phyloP scores from a whole-genome alignment of 2,329 filamentous ascomycete genomes.

The Allantophomopsis cytisporea region DNA sequence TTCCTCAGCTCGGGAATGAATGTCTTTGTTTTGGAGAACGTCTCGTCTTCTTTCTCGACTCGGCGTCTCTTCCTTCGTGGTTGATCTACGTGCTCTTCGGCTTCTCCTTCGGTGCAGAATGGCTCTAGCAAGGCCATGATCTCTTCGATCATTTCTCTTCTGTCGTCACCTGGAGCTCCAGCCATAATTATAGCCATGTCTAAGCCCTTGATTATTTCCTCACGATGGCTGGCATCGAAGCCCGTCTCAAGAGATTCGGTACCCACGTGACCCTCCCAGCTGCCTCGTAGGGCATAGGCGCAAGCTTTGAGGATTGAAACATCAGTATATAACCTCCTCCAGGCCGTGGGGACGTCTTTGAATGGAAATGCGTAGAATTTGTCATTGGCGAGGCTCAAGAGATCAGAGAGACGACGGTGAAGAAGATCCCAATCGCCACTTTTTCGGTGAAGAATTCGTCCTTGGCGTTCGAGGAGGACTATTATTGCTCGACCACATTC shows the following conservation, averaged over 20 bases:
- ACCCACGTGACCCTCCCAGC: conserved; percentile 5
- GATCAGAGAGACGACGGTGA: conserved; percentile 32
- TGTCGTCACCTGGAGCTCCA: conserved; percentile 5
- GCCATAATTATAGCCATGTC: conserved; percentile 20
- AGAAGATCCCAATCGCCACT: conserved; percentile 1
- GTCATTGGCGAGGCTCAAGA: conserved; percentile 43
- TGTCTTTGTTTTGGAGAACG: conserved; percentile 9
- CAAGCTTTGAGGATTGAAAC: conserved; percentile 51
- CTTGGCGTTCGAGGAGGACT: neutral
- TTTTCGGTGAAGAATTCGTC: neutral
- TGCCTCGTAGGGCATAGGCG: conserved; percentile 13
- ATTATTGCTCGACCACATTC: neutral
- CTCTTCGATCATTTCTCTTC: conserved; percentile 27
- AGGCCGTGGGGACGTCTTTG: conserved; percentile 49
- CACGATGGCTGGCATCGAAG: conserved; percentile 4
- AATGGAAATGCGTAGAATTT: conserved; percentile 61
- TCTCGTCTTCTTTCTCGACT: conserved; percentile 2
- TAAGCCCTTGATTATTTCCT: conserved; percentile 14
- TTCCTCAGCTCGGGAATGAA: conserved; percentile 27
- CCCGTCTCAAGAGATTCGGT: neutral
- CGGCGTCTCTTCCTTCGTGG: conserved; percentile 11
- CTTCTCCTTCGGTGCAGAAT: neutral
- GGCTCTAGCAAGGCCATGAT: conserved; percentile 54
- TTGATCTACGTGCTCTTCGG: neutral
- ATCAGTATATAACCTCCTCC: conserved; percentile 61